Percentiles rank a stretch among this genome's conserved stretches.
Evolutionary conservation across 1,139 yeast genomes (phyloP).

Genomic region (Pichia sp.): DNA sequence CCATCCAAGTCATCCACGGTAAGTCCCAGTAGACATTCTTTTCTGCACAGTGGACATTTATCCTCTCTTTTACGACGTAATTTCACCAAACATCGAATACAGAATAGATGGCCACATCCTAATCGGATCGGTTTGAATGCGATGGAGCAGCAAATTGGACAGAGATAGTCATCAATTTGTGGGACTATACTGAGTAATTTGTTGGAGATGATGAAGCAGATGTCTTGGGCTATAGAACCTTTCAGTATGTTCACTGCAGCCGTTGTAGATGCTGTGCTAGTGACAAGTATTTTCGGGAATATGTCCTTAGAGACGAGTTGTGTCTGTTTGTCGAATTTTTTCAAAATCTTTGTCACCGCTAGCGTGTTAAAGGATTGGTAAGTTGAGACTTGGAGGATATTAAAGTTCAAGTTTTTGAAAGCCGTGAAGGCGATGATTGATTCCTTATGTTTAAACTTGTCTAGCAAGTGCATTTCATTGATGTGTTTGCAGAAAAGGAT

Average conservation of each 20-base stretch:
- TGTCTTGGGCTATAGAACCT: constrained; percentile 45
- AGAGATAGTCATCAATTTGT: constrained; percentile 65
- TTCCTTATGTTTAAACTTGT: constrained; percentile 41
- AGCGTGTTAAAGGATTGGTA: constrained; percentile 57
- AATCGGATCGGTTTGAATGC: constrained; percentile 67
- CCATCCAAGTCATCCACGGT: constrained; percentile 54
- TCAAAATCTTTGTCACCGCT: constrained; percentile 61
- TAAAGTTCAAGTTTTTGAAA: constrained; percentile 48
- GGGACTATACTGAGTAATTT: constrained; percentile 54
- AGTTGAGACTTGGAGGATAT: constrained; percentile 49
- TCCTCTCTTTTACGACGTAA: constrained; percentile 50
- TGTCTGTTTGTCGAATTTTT: constrained; percentile 71
- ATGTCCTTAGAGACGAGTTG: constrained; percentile 41
- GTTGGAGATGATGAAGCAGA: constrained; percentile 50
- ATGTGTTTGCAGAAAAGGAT: constrained; percentile 39
- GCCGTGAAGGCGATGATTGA: constrained; percentile 41
- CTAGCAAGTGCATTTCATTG: constrained; percentile 30
- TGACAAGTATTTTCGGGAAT: constrained; percentile 39
- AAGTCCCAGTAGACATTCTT: constrained; percentile 47
- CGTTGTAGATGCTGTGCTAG: constrained; percentile 15
- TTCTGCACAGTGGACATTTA: constrained; percentile 65
- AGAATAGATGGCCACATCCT: constrained; percentile 58
- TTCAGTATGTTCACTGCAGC: constrained; percentile 30
- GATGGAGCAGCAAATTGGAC: constrained; percentile 64
- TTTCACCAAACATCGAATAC: constrained; percentile 65